Percentiles rank a stretch among this genome's conserved stretches.
These are phyloP conservation scores for Elaeis guineensis DNA, from an alignment of 176 grass and related monocot genomes.

Conservation along the genomic window DNA sequence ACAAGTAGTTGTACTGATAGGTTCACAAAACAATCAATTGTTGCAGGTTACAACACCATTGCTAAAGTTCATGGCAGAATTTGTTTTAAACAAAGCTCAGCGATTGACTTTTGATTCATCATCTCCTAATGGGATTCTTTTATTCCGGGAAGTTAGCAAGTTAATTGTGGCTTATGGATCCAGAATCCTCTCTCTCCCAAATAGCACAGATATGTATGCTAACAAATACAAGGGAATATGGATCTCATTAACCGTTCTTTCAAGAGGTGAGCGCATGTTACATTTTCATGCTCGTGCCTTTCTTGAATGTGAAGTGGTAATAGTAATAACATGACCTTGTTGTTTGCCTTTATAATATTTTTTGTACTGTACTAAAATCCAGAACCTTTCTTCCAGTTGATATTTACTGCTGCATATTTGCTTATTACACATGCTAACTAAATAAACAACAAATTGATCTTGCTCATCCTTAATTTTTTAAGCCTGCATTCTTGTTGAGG, in stretches of 20 bases:
- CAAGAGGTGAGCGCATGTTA: conserved; percentile 67
- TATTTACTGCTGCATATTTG: too few relatives aligned
- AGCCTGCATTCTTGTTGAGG: too few relatives aligned
- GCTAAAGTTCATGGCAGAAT: conserved; percentile 91
- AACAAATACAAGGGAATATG: conserved; percentile 99
- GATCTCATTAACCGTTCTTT: conserved; percentile 80
- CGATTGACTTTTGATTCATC: conserved; percentile 94
- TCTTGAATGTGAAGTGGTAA: too few relatives aligned
- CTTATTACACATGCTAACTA: too few relatives aligned
- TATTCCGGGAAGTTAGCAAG: conserved; percentile 98
- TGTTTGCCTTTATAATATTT: too few relatives aligned
- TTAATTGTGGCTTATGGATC: conserved; percentile 93
- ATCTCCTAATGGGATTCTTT: conserved; percentile 97
- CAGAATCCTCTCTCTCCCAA: conserved; percentile 81
- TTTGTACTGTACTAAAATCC: too few relatives aligned
- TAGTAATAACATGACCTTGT: too few relatives aligned
- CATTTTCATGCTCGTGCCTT: not conserved
- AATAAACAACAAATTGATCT: too few relatives aligned
- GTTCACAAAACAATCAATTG: not conserved
- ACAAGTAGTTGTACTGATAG: too few relatives aligned
- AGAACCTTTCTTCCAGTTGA: too few relatives aligned
- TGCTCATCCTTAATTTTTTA: too few relatives aligned
- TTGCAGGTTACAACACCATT: conserved; percentile 92
- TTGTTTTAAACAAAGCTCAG: conserved; percentile 97
- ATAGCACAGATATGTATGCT: conserved; percentile 64